phyloP scores from a whole-genome alignment of 75 land plant species.

The Adiantum capillusveneris region DNA sequence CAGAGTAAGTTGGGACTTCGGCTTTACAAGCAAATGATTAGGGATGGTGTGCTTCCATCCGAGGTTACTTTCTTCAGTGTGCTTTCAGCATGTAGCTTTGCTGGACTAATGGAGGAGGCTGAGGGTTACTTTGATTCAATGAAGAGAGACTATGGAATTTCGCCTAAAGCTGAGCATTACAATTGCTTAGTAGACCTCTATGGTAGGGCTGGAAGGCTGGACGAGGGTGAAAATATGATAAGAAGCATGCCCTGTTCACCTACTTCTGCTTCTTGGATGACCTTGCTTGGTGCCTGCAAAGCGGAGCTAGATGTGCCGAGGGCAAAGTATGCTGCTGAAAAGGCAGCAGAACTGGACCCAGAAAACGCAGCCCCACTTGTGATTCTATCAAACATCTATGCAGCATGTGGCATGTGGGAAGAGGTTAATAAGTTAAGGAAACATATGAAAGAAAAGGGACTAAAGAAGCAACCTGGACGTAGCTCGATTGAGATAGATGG shows the following conservation, averaged over 20 bases:
- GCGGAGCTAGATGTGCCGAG: constrained; percentile 44
- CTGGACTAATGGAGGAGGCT: constrained; percentile 52
- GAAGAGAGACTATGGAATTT: constrained; percentile 32
- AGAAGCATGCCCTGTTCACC: constrained; percentile 35
- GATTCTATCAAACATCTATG: constrained; percentile 59
- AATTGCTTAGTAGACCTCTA: constrained; percentile 62
- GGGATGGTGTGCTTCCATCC: constrained; percentile 33
- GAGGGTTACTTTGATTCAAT: constrained; percentile 51
- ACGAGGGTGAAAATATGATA: constrained; percentile 34
- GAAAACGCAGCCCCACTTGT: constrained; percentile 59
- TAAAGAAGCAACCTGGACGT: constrained; percentile 36
- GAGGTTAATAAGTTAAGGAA: constrained; percentile 28
- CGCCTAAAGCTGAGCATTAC: constrained; percentile 48
- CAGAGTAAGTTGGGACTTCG: constrained; percentile 33
- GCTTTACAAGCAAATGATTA: constrained; percentile 49
- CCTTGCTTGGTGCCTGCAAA: constrained; percentile 58
- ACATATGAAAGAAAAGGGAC: constrained; percentile 49
- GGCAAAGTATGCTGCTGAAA: constrained; percentile 44
- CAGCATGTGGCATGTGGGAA: constrained; percentile 38
- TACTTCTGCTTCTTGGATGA: constrained; percentile 53
- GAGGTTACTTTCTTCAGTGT: constrained; percentile 52
- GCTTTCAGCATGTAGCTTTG: constrained; percentile 66
- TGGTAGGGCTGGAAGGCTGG: constrained; percentile 49
- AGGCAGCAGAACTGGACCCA: constrained; percentile 52
- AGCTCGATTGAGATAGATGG: constrained; percentile 8